phyloP scores from a whole-genome alignment of 345 rosid genomes.

The Carallia pectinifolia region DNA sequence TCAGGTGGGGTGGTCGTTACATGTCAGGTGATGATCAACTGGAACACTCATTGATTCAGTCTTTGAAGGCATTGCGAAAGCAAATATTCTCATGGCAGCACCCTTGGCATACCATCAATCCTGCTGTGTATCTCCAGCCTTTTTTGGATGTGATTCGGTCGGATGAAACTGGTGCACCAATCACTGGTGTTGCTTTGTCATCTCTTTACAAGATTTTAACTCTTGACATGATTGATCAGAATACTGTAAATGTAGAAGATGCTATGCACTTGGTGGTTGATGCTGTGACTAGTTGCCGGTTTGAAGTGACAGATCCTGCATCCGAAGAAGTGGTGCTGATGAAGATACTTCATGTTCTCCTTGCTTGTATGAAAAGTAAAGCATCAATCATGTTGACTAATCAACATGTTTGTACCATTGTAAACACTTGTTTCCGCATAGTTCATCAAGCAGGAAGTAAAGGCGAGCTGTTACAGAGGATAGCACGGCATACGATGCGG shows the following conservation, averaged over 20 bases:
- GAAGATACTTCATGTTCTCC: conserved; percentile 98
- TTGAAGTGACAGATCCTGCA: conserved; percentile 97
- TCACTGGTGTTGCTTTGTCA: conserved; percentile 88
- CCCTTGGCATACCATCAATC: conserved; percentile 83
- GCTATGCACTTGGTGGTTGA: conserved; percentile 95
- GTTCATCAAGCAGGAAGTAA: conserved; percentile 93
- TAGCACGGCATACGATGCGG: conserved; percentile 93
- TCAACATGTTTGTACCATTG: conserved; percentile 94
- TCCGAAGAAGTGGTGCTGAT: conserved; percentile 96
- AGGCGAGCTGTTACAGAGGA: conserved; percentile 70
- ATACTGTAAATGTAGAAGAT: conserved; percentile 76
- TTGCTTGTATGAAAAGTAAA: conserved; percentile 89
- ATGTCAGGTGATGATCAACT: conserved; percentile 93
- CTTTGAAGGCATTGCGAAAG: conserved; percentile 78
- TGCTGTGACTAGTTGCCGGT: conserved; percentile 94
- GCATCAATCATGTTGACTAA: conserved; percentile 90
- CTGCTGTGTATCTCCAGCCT: conserved; percentile 81
- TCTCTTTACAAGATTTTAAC: conserved; percentile 84
- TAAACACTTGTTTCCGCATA: conserved; percentile 95
- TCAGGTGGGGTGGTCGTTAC: conserved; percentile 96
- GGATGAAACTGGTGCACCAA: conserved; percentile 92
- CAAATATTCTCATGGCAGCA: conserved; percentile 85
- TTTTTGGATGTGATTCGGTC: conserved; percentile 88
- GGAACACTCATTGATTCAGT: conserved; percentile 87
- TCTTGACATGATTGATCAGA: conserved; percentile 73